phyloP scores from a whole-genome alignment of 768 basidiomycete genomes.

The Naematelia aurantialba region DNA sequence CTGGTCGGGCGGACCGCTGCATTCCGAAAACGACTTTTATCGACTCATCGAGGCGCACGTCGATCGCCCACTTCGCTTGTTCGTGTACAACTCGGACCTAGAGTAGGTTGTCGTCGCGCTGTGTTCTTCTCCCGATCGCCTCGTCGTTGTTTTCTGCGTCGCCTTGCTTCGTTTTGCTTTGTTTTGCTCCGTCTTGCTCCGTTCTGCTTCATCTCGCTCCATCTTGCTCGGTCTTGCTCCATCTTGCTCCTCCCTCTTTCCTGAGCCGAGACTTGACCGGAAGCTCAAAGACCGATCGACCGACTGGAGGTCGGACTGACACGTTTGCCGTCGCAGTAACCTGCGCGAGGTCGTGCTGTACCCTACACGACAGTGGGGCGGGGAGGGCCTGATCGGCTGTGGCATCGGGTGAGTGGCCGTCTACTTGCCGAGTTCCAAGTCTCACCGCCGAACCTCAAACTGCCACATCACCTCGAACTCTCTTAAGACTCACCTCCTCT shows the following conservation, averaged over 20 bases:
- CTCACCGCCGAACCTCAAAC: no score
- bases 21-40: slow-evolving; percentile 92
- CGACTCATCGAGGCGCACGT: slow-evolving; percentile 90
- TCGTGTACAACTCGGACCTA: slow-evolving; percentile 95
- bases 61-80: slow-evolving; percentile 87
- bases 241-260: no score
- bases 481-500: no score
- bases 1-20: slow-evolving; percentile 89
- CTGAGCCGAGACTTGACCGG: no score
- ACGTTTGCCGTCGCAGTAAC: slow-evolving; percentile 57
- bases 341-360: slow-evolving; percentile 89
- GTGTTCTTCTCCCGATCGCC: background rate
- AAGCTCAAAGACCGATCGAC: no score
- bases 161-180: background rate
- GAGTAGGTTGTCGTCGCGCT: slow-evolving; percentile 61
- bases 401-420: slow-evolving; percentile 78
- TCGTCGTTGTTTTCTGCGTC: background rate
- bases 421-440: no score
- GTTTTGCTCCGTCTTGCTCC: slow-evolving; percentile 5
- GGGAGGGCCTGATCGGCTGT: slow-evolving; percentile 89
- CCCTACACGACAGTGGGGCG: slow-evolving; percentile 96
- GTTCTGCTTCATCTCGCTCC: slow-evolving; percentile 9
- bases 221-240: slow-evolving; percentile 10
- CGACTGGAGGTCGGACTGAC: background rate
- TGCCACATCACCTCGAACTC: no score